These are phyloP conservation scores for Xylogone sp. DNA, from an alignment of 2,329 filamentous ascomycete species.

Conservation along the genomic window DNA sequence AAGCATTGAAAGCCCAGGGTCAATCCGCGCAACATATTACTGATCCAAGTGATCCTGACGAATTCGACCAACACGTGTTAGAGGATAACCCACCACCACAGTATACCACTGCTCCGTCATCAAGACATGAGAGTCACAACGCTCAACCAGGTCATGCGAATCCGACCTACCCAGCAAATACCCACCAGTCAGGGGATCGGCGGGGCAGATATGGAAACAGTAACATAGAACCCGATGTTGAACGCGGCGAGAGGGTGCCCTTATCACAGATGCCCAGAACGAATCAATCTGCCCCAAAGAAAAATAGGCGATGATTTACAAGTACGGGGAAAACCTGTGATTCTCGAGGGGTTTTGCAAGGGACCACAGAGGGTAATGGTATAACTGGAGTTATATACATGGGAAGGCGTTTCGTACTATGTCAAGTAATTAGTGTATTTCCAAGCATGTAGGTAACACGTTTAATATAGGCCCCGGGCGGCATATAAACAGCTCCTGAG, in stretches of 20 bases:
- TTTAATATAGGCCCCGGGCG: too few relatives aligned
- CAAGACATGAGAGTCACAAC: constrained; percentile 13
- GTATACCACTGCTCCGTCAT: constrained; percentile 16
- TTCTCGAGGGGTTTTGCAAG: too few relatives aligned
- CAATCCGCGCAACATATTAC: constrained; percentile 41
- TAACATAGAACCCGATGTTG: constrained; percentile 25
- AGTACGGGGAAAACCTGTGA: neutral
- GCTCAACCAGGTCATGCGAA: constrained; percentile 3
- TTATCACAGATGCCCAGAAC: neutral
- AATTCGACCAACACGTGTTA: constrained; percentile 40
- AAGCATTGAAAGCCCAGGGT: constrained; percentile 45
- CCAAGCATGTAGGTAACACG: too few relatives aligned
- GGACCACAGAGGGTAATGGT: too few relatives aligned
- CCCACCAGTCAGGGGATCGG: constrained; percentile 7
- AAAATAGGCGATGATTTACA: constrained; percentile 12
- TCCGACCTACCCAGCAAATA: constrained; percentile 6
- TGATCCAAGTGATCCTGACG: constrained; percentile 50
- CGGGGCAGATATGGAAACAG: constrained; percentile 28
- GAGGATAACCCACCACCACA: constrained; percentile 24
- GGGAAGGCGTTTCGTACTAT: too few relatives aligned
- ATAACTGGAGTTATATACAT: too few relatives aligned
- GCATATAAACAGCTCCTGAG: too few relatives aligned
- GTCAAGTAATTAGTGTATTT: too few relatives aligned
- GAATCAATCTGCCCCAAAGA: constrained; percentile 13
- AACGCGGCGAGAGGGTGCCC: constrained; percentile 14